These are phyloP conservation scores for Yamadazyma sp. DNA, from an alignment of 1,139 yeast species.

Conservation along the genomic window DNA sequence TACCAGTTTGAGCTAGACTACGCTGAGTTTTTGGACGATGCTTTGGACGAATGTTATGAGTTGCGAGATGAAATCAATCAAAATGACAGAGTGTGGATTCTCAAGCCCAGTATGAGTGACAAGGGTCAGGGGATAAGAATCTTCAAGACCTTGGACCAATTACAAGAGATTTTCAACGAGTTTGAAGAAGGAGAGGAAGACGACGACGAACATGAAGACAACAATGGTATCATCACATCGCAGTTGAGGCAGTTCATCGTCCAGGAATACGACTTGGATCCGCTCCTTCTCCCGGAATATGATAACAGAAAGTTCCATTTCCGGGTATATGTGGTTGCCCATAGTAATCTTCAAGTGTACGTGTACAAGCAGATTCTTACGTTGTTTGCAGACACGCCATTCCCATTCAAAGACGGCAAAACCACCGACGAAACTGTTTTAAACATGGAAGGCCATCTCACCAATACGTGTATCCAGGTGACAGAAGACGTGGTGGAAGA, in stretches of 20 bases:
- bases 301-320: slow-evolving; percentile 82
- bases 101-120: slow-evolving; percentile 96
- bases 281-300: slow-evolving; percentile 63
- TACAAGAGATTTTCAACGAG: slow-evolving; percentile 79
- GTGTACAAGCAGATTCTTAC: slow-evolving; percentile 80
- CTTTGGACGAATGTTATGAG: slow-evolving; percentile 89
- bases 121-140: slow-evolving; percentile 93
- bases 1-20: slow-evolving; percentile 88
- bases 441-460: slow-evolving; percentile 71
- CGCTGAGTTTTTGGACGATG: slow-evolving; percentile 93
- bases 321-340: slow-evolving; percentile 78
- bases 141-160: slow-evolving; percentile 72
- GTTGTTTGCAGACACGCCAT: slow-evolving; percentile 67
- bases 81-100: slow-evolving; percentile 73
- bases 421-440: slow-evolving; percentile 28
- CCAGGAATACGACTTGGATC: slow-evolving; percentile 71
- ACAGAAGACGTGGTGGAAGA: slow-evolving; percentile 54
- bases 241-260: slow-evolving; percentile 89
- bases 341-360: slow-evolving; percentile 71
- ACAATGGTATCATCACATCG: slow-evolving; percentile 71
- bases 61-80: slow-evolving; percentile 71
- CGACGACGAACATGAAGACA: slow-evolving; percentile 43
- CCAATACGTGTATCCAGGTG: slow-evolving; percentile 89
- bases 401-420: slow-evolving; percentile 19
- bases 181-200: slow-evolving; percentile 72